A percentile compares a stretch with the other conserved stretches of the same genome.
Evolutionary conservation across 345 rosid genomes (phyloP).

Genomic region (Camelina hispida): DNA sequence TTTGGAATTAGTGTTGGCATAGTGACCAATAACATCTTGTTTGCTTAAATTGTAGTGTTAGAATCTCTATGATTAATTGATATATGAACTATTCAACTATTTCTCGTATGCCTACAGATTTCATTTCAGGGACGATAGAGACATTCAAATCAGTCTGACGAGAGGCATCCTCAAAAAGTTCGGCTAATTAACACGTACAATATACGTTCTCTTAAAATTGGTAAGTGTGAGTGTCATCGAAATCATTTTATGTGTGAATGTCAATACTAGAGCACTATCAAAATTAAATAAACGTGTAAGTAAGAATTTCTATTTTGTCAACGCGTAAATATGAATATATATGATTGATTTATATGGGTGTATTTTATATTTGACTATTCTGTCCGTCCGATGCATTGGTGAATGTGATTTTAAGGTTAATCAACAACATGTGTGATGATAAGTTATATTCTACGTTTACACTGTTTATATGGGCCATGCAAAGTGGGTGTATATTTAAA

Average conservation of each 20-base stretch:
- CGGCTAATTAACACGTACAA: not conserved
- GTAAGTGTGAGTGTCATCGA: not conserved
- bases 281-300: conserved; percentile 13
- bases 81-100: not conserved
- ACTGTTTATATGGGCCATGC: conserved; percentile 38
- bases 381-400: not conserved
- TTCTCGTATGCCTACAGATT: not conserved
- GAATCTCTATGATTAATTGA: not conserved
- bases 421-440: conserved; percentile 16
- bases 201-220: not conserved
- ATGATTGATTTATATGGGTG: not conserved
- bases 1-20: not conserved
- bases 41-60: not conserved
- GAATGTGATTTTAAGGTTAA: conserved; percentile 27
- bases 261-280: not conserved
- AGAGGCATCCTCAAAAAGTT: not conserved
- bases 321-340: not conserved
- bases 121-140: not conserved
- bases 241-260: not conserved
- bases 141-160: not conserved
- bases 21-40: not conserved
- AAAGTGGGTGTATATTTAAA: conserved; percentile 33
- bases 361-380: conserved; percentile 1
- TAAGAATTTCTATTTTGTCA: not conserved
- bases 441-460: conserved; percentile 7